Base-by-base conservation (phyloP, 1,284 basidiomycete species). In the Cryptococcus sp. region DNA sequence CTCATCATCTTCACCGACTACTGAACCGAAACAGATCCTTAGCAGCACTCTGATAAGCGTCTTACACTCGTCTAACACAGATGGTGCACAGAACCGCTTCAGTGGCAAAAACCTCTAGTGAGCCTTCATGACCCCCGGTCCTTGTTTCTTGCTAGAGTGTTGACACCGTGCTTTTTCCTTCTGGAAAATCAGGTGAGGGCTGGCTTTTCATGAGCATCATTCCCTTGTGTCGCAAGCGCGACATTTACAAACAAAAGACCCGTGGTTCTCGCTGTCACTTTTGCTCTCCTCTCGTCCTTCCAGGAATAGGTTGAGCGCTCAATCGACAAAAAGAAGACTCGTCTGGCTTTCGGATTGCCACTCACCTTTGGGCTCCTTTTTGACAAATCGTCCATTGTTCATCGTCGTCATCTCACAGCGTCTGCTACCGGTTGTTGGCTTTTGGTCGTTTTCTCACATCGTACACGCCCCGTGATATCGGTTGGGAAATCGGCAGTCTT, bases 71-170 rank as follows among this genome's bases (percentile, higher is more conserved):
- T 58, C 52, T 58, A 46, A 58, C 47, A 22, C 47, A 55, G 57
- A 55, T 58, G 52, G 34, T n/a, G 55, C 37, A 50, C 43, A 55
- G 54, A 58, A 49, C 25, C 50, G 46, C 43, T 40, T 46, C 45
- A 29, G 25, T 37, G 54, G 50, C 50, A 46, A 22, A 44, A 56
- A 52, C 61, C 58, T 59, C 61, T 54, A 25, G 61, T 63, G 40
- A 63, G 61, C 61, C 55, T 57, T 59, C 57, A 54, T 63, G 54
- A 63, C 57, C 61, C 29, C 7, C 61, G 61, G 61, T 63, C 54
- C 41, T 59, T 57, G 61, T 63, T 43, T 53, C 50, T 57, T 43
- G 38, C 45, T 41, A 59, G 58, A 63, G 57, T 63, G 61, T 63
- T 63, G 57, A 63, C 61, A 63, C 61, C 61, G 47, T 54, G 54